Base-by-base conservation (phyloP, 805 yeast species). In the Myxozyma kluyveri region DNA sequence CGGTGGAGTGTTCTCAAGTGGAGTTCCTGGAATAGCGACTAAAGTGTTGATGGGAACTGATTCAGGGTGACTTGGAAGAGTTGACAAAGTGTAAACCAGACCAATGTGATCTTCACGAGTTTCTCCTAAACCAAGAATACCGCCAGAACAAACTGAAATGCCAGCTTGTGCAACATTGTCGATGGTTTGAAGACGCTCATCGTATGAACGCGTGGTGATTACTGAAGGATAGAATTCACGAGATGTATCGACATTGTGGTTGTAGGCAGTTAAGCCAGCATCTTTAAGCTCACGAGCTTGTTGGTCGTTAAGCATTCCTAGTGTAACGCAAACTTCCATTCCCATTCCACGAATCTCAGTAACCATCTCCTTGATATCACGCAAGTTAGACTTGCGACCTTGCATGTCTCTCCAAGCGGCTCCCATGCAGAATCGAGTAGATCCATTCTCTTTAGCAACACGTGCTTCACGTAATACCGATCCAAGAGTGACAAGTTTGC, bases 321-420 rank as follows among this genome's bases (percentile, higher is more conserved):
- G 69, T 1, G 93, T 86, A 14, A 86, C 91, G 69, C 93, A 86
- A 12, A 84, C 79, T 65, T 86, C 93, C 80, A 86, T 72, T 0
- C 83, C 81, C 66, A 86, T 66, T 22, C 78, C 82, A 61, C 83
- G 81, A 45, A 86, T 82, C 50, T 71, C 76, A 26, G 71, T 65
- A 31, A 86, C 82, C 90, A 86, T 85, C 45, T 79, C 77, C 23
- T 79, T 71, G 50, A 86, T 83, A 55, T 72, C 78, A 52, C 75
- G 78, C 56, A 86, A 64, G 0, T 84, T 88, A 17, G 81, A 76
- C 66, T 83, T 85, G 44, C 93, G 72, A 17, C 93, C 91, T 44
- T 72, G 72, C 93, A 86, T 86, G 56, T 84, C 91, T 65, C 93
- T 76, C 93, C 91, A 86, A 1, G 93, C 93, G 9, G 91, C 88